phyloP scores from a whole-genome alignment of 2,329 filamentous ascomycete genomes.

The Fusarium sp. region DNA sequence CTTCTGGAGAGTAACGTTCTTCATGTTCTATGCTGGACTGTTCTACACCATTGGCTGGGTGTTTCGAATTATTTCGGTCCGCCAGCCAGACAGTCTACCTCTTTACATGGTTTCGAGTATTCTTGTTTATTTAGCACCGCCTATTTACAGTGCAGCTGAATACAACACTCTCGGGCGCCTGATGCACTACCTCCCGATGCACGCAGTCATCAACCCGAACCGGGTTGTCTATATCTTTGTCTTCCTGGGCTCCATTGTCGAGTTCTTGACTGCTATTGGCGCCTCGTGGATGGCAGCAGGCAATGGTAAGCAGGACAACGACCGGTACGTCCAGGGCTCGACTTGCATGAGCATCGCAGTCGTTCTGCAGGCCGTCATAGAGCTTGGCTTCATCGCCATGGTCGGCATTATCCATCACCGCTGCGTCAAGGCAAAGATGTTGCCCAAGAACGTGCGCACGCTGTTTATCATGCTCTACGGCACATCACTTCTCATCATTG shows the following conservation, averaged over 20 bases:
- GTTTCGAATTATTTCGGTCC: constrained; percentile 39
- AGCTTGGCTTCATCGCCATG: constrained; percentile 43
- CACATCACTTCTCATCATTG: constrained; percentile 45
- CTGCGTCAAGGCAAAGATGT: constrained; percentile 38
- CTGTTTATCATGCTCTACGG: constrained; percentile 48
- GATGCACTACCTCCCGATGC: constrained; percentile 49
- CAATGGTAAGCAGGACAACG: constrained; percentile 62
- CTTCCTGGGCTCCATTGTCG: constrained; percentile 44
- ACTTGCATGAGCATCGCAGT: constrained; percentile 68
- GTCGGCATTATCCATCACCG: constrained; percentile 40
- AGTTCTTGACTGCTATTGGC: constrained; percentile 43
- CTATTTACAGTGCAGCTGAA: constrained; percentile 46
- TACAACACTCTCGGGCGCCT: constrained; percentile 48
- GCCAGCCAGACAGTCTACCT: constrained; percentile 37
- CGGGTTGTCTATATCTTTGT: constrained; percentile 48
- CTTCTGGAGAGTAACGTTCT: constrained; percentile 48
- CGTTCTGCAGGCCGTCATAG: constrained; percentile 51
- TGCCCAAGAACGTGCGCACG: constrained; percentile 43
- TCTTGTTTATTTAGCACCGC: constrained; percentile 45
- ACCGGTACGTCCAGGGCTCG: constrained; percentile 69
- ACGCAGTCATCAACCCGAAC: constrained; percentile 46
- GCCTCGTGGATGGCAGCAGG: constrained; percentile 46
- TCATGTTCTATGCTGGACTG: constrained; percentile 47
- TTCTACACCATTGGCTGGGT: constrained; percentile 45
- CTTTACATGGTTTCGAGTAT: constrained; percentile 47